phyloP scores from a whole-genome alignment of 208 protist species.

The Phytomonas francai region DNA sequence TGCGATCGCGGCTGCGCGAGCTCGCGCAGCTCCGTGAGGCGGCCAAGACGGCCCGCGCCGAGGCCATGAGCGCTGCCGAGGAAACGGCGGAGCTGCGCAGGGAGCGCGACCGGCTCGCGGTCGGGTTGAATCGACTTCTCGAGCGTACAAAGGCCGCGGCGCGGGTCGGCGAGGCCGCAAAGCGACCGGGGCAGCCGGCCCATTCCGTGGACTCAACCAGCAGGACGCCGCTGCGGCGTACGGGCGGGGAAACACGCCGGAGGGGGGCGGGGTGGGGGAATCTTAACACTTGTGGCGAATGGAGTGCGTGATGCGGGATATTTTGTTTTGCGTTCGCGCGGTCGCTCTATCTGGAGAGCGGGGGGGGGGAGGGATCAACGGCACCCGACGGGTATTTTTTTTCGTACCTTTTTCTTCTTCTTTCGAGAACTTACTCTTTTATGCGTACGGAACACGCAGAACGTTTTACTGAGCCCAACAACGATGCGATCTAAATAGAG shows the following conservation, averaged over 20 bases:
- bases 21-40: constrained; percentile 53
- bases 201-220: neutral
- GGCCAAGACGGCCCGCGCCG: constrained; percentile 47
- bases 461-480: too few species aligned
- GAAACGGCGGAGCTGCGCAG: constrained; percentile 51
- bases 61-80: constrained; percentile 41
- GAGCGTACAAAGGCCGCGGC: constrained; percentile 41
- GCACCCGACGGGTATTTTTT: too few species aligned
- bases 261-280: too few species aligned
- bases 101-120: constrained; percentile 61
- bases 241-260: constrained; percentile 24
- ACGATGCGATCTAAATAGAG: too few species aligned
- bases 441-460: too few species aligned
- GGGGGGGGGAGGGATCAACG: too few species aligned
- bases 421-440: too few species aligned
- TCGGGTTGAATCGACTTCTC: constrained; percentile 57
- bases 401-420: too few species aligned
- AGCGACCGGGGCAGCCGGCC: constrained; percentile 47
- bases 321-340: too few species aligned
- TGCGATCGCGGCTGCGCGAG: constrained; percentile 51
- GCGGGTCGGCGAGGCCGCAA: constrained; percentile 42
- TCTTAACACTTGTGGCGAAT: too few species aligned
- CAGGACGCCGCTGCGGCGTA: constrained; percentile 35
- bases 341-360: too few species aligned
- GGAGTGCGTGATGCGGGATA: too few species aligned